A percentile compares a stretch with the other conserved stretches of the same genome.
Evolutionary conservation across 1,139 yeast genomes (phyloP).

Genomic region (Zhuliangozyma blackwelliae): DNA sequence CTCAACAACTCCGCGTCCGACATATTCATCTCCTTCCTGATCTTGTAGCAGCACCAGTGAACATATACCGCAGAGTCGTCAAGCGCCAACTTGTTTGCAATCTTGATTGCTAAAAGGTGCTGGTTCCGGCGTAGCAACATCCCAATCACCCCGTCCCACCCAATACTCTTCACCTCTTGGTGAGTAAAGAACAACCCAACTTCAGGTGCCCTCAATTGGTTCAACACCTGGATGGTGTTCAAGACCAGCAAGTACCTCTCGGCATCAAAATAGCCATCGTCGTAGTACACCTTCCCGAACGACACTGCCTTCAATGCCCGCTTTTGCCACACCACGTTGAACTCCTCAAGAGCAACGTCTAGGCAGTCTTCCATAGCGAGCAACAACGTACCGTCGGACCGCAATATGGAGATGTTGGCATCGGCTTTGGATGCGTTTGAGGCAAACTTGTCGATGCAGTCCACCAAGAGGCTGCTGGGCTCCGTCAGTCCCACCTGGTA

Average conservation of each 20-base stretch:
- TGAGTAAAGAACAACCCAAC: slow-evolving; percentile 69
- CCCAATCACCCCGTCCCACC: slow-evolving; percentile 52
- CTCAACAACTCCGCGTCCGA: slow-evolving; percentile 58
- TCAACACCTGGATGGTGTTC: slow-evolving; percentile 61
- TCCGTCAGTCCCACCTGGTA: slow-evolving; percentile 81
- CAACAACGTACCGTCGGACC: slow-evolving; percentile 49
- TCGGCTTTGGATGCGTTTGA: slow-evolving; percentile 79
- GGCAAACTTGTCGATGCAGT: slow-evolving; percentile 72
- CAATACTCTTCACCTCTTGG: slow-evolving; percentile 45
- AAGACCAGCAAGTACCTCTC: slow-evolving; percentile 60
- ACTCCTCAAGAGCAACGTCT: slow-evolving; percentile 72
- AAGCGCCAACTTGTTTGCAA: slow-evolving; percentile 50
- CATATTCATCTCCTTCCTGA: slow-evolving; percentile 48
- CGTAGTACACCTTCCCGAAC: slow-evolving; percentile 73
- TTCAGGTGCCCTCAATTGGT: slow-evolving; percentile 58
- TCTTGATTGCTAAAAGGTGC: slow-evolving; percentile 60
- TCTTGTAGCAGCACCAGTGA: slow-evolving; percentile 80
- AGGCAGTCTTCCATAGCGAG: slow-evolving; percentile 72
- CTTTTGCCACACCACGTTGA: slow-evolving; percentile 76
- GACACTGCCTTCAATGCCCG: slow-evolving; percentile 74
- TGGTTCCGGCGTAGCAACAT: slow-evolving; percentile 58
- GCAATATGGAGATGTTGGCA: slow-evolving; percentile 58
- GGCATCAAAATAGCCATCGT: slow-evolving; percentile 42
- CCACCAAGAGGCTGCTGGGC: slow-evolving; percentile 77
- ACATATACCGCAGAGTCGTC: slow-evolving; percentile 53